Evolutionary conservation across 2,329 filamentous ascomycete species (phyloP), one percentile per base, ranked within the genome.

Genomic region (Pseudodiploospora longispora): DNA sequence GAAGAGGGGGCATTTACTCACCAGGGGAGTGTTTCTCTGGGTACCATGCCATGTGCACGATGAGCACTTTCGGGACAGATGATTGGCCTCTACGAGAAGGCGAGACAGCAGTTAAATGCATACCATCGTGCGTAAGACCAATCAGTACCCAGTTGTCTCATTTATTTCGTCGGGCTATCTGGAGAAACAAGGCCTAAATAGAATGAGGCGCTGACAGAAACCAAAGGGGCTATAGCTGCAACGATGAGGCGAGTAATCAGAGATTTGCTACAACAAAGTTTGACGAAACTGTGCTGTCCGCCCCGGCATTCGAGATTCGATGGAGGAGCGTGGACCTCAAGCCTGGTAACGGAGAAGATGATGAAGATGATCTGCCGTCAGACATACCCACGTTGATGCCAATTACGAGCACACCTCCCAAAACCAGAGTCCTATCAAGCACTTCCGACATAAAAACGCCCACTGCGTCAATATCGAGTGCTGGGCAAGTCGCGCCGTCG

Each of bases 271-370:
- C 43, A 4, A 47, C 49, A 6, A 42, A 50, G 9, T 53, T 51
- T 38, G 49, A 47, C 30, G 51, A 47, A 2, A 52, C 49, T 9
- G 44, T 48, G n/a, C 42, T 57, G 3, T 58, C 55, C 6, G 58
- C 52, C 6, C 58, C 58, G 6, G 58, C 58, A 30, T 59, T 60
- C 36, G 59, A 60, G 41, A 57, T 59, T 35, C 52, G 58, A 5
- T 60, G 59, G 58, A 49, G 52, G 27, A 46, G 46, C 8, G 46
- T 43, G 34, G 55, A 58, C 32, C 38, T 56, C 2, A 40, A 44
- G 1, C 34, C 35, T 8, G 41, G 38, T 30, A 41, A 41, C 4
- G 32, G 32, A 12, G 9, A 34, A 34, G 32, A 40, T 8, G 33
- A 19, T 19, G 19, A 19, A 19, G 30, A 36, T 19, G 27, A 19